Base-by-base conservation (phyloP, 139 green algal species). In the Micractinium conductrix region DNA sequence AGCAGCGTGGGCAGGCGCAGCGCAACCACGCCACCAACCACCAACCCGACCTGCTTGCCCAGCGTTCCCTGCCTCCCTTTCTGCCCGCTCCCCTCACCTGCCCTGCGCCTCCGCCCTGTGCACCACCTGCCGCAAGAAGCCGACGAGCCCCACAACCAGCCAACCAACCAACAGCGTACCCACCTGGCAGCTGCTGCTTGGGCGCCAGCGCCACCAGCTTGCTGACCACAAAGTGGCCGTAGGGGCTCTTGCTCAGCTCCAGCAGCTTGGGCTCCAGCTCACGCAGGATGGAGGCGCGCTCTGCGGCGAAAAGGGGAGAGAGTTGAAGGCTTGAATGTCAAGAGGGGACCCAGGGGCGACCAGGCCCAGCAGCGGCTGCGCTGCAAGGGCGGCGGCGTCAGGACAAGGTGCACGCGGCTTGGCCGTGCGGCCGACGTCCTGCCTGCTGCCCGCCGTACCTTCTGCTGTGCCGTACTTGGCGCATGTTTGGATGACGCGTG, bases 401-500 rank as follows among this genome's bases (percentile, higher is more conserved):
- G 53, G 19, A 62, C 53, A 9, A 30, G 53, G 19, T 62, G 53
- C 53, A 19, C 53, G 24, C 53, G n/a, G 19, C 10, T 22, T 62
- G 26, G 53, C 10, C 53, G 19, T 21, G 26, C 5, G 53, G 24
- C 53, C 53, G 48, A 38, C 19, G 1, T 22, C 70, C 70, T 72
- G 69, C 40, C 5, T 5, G 8, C 35, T 28, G 14, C 48, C 16
- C 16, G 8, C 67, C n/a, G n/a, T n/a, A 85, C 80, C 80, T 72
- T 48, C 22, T 45, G 75, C 53, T 21, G 58, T 91, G 62, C 94
- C 95, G 72, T 95, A 78, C 90, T 96, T 96, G 74, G 93, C 78
- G 67, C 92, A 96, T 45, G 95, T 92, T 87, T 98, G 95, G n/a
- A 98, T 90, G 22, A 98, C 87, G 38, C 95, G 90, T 0, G 92